phyloP scores from a whole-genome alignment of 148 eudicot species.

The Salicornia ramosissima region DNA sequence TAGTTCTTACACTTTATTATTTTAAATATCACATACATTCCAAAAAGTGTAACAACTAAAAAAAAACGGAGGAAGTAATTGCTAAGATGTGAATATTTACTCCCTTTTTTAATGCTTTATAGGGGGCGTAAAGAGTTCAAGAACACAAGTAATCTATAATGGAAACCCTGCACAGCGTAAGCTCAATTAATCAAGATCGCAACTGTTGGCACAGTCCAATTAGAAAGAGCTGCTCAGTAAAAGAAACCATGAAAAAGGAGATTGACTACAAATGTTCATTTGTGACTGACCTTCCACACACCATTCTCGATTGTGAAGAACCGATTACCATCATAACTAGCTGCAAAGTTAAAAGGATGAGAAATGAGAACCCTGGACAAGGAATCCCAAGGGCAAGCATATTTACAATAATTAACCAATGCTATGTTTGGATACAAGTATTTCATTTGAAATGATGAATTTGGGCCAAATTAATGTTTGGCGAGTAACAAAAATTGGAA shows the following conservation, averaged over 20 bases:
- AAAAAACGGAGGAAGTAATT: too few species aligned
- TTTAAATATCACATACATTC: too few species aligned
- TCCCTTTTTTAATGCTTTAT: too few species aligned
- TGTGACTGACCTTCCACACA: constrained; percentile 69
- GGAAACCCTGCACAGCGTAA: neutral
- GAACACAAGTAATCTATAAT: neutral
- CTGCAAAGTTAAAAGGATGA: constrained; percentile 41
- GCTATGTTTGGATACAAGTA: neutral
- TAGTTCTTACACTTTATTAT: too few species aligned
- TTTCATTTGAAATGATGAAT: too few species aligned
- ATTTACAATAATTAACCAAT: neutral
- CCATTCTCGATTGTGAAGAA: constrained; percentile 78
- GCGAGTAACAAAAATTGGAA: too few species aligned
- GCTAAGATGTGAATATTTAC: too few species aligned
- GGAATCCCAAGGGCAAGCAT: constrained; percentile 1
- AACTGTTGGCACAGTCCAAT: constrained; percentile 8
- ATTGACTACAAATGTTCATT: neutral
- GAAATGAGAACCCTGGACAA: constrained; percentile 21
- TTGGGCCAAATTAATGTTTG: too few species aligned
- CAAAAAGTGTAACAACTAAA: too few species aligned
- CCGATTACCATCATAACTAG: constrained; percentile 75
- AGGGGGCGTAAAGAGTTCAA: neutral
- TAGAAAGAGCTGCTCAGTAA: constrained; percentile 1
- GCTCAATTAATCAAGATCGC: neutral
- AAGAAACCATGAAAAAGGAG: constrained; percentile 8